Percentiles rank a stretch among this genome's conserved stretches.
phyloP scores from a whole-genome alignment of 208 protist species.

The Crithidia expoeki region DNA sequence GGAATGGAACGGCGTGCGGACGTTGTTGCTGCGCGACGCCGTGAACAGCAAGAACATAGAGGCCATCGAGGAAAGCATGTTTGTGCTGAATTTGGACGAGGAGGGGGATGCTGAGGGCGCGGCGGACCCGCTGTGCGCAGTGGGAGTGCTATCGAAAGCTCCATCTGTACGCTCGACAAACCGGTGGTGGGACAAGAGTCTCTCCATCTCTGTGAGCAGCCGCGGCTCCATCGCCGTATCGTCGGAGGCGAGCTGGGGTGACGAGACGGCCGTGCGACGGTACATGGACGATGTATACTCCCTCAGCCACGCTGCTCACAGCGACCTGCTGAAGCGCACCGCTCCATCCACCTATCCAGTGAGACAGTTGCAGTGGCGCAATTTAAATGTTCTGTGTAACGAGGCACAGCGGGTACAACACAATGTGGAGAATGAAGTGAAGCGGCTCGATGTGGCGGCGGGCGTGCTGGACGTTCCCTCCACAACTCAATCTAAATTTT shows the following conservation, averaged over 20 bases:
- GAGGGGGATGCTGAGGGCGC: conserved; percentile 45
- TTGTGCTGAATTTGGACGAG: conserved; percentile 83
- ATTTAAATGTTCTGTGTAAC: conserved; percentile 47
- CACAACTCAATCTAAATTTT: background rate
- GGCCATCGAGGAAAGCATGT: conserved; percentile 78
- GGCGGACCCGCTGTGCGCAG: conserved; percentile 42
- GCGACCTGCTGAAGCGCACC: conserved; percentile 30
- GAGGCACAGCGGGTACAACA: conserved; percentile 31
- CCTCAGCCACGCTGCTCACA: conserved; percentile 42
- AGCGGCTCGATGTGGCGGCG: conserved; percentile 54
- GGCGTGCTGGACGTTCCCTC: conserved; percentile 39
- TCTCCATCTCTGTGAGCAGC: conserved; percentile 70
- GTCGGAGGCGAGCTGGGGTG: conserved; percentile 85
- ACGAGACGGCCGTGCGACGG: conserved; percentile 63
- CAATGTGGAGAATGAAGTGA: conserved; percentile 40
- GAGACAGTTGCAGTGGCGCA: conserved; percentile 52
- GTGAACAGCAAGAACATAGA: conserved; percentile 69
- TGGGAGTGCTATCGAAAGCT: conserved; percentile 33
- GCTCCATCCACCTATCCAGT: conserved; percentile 38
- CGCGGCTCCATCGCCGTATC: conserved; percentile 61
- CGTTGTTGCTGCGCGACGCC: conserved; percentile 53
- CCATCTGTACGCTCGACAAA: conserved; percentile 47
- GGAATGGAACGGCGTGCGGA: conserved; percentile 70
- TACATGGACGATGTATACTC: conserved; percentile 78
- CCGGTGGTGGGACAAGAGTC: conserved; percentile 91